A percentile compares a stretch with the other conserved stretches of the same genome.
These are phyloP conservation scores for Arthromyces matolae DNA, from an alignment of 768 basidiomycete genomes.

Conservation along the genomic window DNA sequence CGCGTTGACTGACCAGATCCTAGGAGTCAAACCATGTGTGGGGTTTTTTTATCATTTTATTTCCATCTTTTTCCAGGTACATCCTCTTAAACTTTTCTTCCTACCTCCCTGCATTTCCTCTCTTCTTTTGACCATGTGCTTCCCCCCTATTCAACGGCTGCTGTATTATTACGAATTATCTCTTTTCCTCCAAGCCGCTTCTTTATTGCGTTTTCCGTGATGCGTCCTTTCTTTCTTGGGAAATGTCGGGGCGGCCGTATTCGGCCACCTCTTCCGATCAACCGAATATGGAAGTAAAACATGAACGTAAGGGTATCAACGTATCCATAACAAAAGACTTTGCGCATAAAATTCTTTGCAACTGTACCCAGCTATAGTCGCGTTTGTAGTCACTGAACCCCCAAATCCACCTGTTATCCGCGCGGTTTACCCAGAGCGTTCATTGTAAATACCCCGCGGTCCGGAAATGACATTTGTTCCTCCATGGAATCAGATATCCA, in stretches of 20 bases:
- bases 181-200: slow-evolving; percentile 4
- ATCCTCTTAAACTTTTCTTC: slow-evolving; percentile 27
- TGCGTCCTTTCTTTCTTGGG: slow-evolving; percentile 22
- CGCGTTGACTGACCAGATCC: slow-evolving; percentile 33
- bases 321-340: too few species aligned
- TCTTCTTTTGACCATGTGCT: too few species aligned
- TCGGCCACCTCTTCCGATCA: slow-evolving; percentile 43
- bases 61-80: slow-evolving; percentile 41
- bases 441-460: slow-evolving; percentile 32
- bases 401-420: slow-evolving; percentile 11
- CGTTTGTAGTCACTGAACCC: background rate
- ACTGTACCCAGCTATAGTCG: too few species aligned
- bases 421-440: background rate
- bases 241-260: slow-evolving; percentile 25
- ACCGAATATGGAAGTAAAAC: slow-evolving; percentile 20
- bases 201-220: slow-evolving; percentile 14
- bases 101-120: slow-evolving; percentile 23
- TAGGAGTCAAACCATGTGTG: slow-evolving; percentile 42
- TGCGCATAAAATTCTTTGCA: too few species aligned
- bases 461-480: slow-evolving; percentile 27
- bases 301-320: slow-evolving; percentile 6
- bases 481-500: slow-evolving; percentile 32
- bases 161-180: too few species aligned
- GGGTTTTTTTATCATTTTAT: slow-evolving; percentile 41
- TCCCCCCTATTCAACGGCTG: too few species aligned